Evolutionary conservation across 169 alveolate genomes (phyloP).

Genomic region (Babesia ovis): DNA sequence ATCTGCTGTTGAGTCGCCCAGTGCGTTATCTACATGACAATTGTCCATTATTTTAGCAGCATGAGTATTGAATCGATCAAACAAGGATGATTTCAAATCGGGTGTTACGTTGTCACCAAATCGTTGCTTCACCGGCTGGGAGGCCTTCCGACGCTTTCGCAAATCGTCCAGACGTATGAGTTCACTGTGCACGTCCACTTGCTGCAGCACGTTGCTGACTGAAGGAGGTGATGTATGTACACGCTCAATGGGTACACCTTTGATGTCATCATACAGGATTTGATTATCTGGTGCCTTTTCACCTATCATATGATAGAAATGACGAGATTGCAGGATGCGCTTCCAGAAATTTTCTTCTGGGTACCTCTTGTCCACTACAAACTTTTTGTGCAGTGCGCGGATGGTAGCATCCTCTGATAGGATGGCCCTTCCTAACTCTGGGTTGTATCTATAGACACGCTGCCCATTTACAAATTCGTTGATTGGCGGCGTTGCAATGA

Average conservation of each 20-base stretch:
- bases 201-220: constrained; percentile 9
- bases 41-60: constrained; percentile 39
- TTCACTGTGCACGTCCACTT: constrained; percentile 45
- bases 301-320: constrained; percentile 58
- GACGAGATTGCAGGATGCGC: constrained; percentile 49
- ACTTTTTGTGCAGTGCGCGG: constrained; percentile 39
- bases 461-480: constrained; percentile 50
- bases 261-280: constrained; percentile 58
- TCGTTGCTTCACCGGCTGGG: not conserved
- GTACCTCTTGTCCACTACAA: constrained; percentile 36
- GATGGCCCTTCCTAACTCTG: constrained; percentile 42
- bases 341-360: constrained; percentile 68
- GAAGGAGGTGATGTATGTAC: not conserved
- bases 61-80: constrained; percentile 56
- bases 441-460: constrained; percentile 24
- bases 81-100: constrained; percentile 28
- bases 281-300: constrained; percentile 57
- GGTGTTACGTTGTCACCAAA: constrained; percentile 27
- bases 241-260: constrained; percentile 58
- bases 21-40: not conserved
- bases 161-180: constrained; percentile 33
- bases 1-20: not conserved
- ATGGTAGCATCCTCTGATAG: constrained; percentile 66
- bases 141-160: constrained; percentile 15
- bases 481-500: constrained; percentile 60